Evolutionary conservation across 2,329 filamentous ascomycete species (phyloP), one percentile per base, ranked within the genome.

Genomic region (Corynespora cassiicola): DNA sequence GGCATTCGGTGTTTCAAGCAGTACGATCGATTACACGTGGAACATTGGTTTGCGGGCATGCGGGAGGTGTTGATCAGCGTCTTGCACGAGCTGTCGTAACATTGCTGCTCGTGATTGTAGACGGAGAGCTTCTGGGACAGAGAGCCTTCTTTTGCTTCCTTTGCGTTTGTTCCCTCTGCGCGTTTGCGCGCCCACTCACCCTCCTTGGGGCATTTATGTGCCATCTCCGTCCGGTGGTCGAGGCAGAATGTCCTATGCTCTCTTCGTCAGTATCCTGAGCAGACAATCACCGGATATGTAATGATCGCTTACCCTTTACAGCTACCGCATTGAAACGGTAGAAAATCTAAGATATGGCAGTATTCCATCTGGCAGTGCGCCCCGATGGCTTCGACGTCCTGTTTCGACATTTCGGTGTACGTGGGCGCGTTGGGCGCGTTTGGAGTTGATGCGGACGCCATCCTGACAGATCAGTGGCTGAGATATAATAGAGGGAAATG

Each of bases 311-410:
- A 76, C 72, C 77, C 77, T 59, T 74, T 80, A 73, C 94, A 99
- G 54, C 88, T 94, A 66, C 95, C 88, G 74, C 94, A 99, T 63
- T 84, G 80, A 70, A 97, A 97, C 4, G 94, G 94, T 4, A 99
- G 82, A 69, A 99, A 97, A 72, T 97, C 94, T 45, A 97, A 87
- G 65, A 94, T 88, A 66, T 91, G 87, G 77, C 94, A 99, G 77
- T 90, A 95, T 51, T 86, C 77, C 71, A 88, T 86, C 69, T 96
- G 84, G 79, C 94, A 99, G 75, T 96, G 91, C 47, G 82, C 82
- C 69, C 94, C 94, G 56, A 97, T 86, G 16, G 91, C 81, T 58
- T 88, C 86, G 31, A 91, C 86, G 71, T 96, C 91, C 65, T 78
- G 79, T 22, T 45, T 49, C 7, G 36, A 11, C 86, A 91, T 91